Base-by-base conservation (phyloP, 495 filamentous ascomycete genomes). In the Pyrenula aspistea region DNA sequence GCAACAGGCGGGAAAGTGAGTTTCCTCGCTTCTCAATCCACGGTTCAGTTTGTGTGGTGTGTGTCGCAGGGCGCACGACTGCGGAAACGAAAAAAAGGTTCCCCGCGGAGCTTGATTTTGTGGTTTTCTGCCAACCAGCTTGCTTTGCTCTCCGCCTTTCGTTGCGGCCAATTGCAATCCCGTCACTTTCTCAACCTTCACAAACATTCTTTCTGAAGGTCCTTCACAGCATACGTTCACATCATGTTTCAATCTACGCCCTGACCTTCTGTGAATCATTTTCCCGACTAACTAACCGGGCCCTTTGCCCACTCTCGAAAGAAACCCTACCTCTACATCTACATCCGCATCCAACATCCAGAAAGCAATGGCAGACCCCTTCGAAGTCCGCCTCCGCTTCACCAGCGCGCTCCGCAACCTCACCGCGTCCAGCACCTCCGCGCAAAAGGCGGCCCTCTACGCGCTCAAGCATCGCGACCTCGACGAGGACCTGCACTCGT, bases 321-420 rank as follows among this genome's bases (percentile, higher is more conserved):
- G n/a, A n/a, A n/a, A n/a, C n/a, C n/a, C n/a, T n/a, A n/a, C n/a
- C n/a, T n/a, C n/a, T n/a, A n/a, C n/a, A n/a, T n/a, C n/a, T n/a
- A n/a, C n/a, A n/a, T n/a, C n/a, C n/a, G n/a, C n/a, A n/a, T n/a
- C n/a, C n/a, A n/a, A n/a, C n/a, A n/a, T n/a, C n/a, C n/a, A n/a
- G n/a, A n/a, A n/a, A n/a, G n/a, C n/a, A 49, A 93, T 94, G 87
- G 85, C 83, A 52, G 93, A 99, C 73, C 93, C 93, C 0, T 99
- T 99, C 73, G 92, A 97, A 75, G 91, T 96, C 56, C 91, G 93
- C 63, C 89, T 99, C 81, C 89, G 91, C 65, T 99, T 99, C 72
- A 96, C 90, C 12, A 77, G 76, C 52, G 87, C 89, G 61, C 81
- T 99, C 2, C 85, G 90, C 53, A 84, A 90, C 63, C 81, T 99